Evolutionary conservation across 192 early-diverging fungal species (phyloP).

Genomic region (Funneliformis geosporum): DNA sequence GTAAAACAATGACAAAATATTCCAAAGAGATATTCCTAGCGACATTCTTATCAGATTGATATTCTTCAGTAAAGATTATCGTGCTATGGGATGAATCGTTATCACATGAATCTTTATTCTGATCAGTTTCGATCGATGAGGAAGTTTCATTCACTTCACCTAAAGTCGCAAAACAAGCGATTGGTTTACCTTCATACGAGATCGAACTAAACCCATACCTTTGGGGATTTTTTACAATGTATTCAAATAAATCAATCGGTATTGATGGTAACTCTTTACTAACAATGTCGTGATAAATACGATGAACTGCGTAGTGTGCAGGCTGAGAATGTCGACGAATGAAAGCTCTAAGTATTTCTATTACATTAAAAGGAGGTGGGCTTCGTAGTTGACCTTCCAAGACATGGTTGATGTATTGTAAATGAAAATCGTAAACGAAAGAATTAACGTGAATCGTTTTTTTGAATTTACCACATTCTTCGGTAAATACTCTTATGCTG

Average conservation of each 20-base stretch:
- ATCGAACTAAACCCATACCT: conserved; percentile 47
- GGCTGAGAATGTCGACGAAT: conserved; percentile 47
- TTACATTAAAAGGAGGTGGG: conserved; percentile 46
- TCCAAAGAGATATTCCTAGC: neutral
- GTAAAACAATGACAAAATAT: conserved; percentile 27
- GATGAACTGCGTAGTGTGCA: conserved; percentile 53
- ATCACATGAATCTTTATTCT: too few relatives aligned
- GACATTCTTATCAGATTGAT: neutral
- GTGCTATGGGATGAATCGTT: neutral
- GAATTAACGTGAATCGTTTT: conserved; percentile 61
- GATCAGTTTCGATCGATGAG: neutral
- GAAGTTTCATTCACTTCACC: neutral
- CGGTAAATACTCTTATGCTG: conserved; percentile 52
- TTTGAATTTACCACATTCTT: conserved; percentile 61
- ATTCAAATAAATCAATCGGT: conserved; percentile 42
- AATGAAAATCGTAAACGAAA: conserved; percentile 63
- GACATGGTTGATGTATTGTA: conserved; percentile 52
- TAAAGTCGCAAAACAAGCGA: conserved; percentile 48
- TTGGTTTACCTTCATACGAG: conserved; percentile 40
- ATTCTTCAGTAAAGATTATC: neutral
- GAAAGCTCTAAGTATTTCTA: conserved; percentile 52
- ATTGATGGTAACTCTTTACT: conserved; percentile 34
- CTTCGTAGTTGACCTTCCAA: conserved; percentile 41
- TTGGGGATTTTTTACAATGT: conserved; percentile 46
- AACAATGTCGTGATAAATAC: conserved; percentile 54